Evolutionary conservation across 257 asterid genomes (phyloP).

Genomic region (Petunia axillaris): DNA sequence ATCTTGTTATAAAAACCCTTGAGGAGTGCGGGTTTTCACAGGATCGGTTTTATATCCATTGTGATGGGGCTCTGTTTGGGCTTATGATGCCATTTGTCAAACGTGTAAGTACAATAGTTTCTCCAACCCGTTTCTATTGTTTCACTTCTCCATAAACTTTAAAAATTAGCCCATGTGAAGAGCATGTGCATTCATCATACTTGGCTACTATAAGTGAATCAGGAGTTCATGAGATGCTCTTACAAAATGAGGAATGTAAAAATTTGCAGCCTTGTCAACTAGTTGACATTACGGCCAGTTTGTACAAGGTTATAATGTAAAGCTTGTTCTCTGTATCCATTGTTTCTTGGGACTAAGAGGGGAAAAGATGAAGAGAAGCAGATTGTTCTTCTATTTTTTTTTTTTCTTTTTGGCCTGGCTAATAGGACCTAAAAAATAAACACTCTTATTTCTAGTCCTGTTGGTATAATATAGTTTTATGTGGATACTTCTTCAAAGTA

Average conservation of each 20-base stretch:
- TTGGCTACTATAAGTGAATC: background rate
- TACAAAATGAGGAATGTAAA: background rate
- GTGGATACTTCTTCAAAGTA: background rate
- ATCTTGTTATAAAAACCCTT: constrained; percentile 87
- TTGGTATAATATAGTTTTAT: background rate
- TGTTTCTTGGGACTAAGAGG: background rate
- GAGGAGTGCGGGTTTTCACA: constrained; percentile 81
- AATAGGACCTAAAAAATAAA: background rate
- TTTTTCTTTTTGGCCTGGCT: background rate
- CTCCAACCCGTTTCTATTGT: constrained; percentile 2
- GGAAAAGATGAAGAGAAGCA: background rate
- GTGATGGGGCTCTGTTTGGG: constrained; percentile 97
- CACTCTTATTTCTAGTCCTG: background rate
- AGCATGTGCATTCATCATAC: background rate
- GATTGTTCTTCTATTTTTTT: background rate
- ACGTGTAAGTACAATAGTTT: constrained; percentile 50
- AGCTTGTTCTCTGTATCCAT: background rate
- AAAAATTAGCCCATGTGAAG: constrained; percentile 6
- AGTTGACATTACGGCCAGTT: background rate
- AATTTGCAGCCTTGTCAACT: background rate
- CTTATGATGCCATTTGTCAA: constrained; percentile 99
- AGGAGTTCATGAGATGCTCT: constrained; percentile 2
- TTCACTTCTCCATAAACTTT: background rate
- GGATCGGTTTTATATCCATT: constrained; percentile 90
- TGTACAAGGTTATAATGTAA: background rate